Percentiles rank a stretch among this genome's conserved stretches.
Evolutionary conservation across 2,329 filamentous ascomycete genomes (phyloP).

Genomic region (Penicillium janthinellum): DNA sequence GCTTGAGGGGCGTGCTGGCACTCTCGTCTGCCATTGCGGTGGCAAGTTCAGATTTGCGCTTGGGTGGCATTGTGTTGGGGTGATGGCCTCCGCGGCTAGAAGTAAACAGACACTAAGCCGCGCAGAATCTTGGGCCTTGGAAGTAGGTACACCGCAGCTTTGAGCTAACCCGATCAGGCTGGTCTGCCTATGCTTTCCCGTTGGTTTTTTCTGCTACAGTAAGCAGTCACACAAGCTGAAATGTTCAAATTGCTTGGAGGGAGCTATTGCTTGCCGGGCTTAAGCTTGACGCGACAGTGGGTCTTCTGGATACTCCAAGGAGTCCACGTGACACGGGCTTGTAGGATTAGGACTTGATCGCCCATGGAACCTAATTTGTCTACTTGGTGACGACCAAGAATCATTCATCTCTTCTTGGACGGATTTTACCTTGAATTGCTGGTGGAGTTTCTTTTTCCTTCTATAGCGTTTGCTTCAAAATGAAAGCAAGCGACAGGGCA

Average conservation of each 20-base stretch:
- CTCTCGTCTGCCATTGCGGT: constrained; percentile 22
- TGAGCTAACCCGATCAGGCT: background rate
- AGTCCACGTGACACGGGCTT: constrained; percentile 12
- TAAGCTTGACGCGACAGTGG: constrained; percentile 16
- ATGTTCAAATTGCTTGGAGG: background rate
- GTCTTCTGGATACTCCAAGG: constrained; percentile 2
- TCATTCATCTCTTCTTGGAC: background rate
- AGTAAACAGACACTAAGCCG: constrained; percentile 3
- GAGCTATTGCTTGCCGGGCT: constrained; percentile 1
- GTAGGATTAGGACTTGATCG: background rate
- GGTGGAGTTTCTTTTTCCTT: no score
- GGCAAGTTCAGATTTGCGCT: constrained; percentile 32
- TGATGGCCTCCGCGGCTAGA: constrained; percentile 1
- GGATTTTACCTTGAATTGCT: no score
- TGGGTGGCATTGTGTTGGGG: constrained; percentile 17
- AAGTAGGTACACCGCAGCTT: background rate
- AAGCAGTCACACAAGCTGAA: background rate
- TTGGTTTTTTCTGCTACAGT: background rate
- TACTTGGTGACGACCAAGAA: background rate
- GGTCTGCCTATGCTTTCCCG: background rate
- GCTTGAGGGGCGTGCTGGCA: constrained; percentile 27
- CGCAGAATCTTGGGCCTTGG: background rate
- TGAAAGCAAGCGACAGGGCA: no score
- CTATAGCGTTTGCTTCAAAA: no score
- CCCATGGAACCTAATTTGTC: no score